Evolutionary conservation across 768 basidiomycete genomes (phyloP), one percentile per base, ranked within the genome.

Genomic region (Gymnopilus dilepis): DNA sequence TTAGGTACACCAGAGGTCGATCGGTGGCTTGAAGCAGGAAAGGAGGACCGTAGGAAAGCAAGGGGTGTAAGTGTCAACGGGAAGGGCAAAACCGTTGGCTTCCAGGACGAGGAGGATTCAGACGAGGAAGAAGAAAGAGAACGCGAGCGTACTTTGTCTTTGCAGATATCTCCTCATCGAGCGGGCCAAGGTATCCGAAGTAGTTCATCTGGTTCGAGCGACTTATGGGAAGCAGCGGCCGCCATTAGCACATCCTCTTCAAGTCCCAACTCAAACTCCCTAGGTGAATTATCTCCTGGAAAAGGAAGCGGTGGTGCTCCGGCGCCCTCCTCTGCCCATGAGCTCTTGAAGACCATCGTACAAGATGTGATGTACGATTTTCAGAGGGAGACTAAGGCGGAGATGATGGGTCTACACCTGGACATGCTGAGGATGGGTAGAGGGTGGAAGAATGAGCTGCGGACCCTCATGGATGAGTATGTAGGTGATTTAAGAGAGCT

Each of bases 351-450:
- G 57, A 80, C 80, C 22, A 84, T 91, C 56, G 83, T 92, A 54
- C 81, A 82, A 45, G 90, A 92, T 57, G 87, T 86, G 60, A 85
- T 92, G 85, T 84, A 81, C 64, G 91, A 92, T 64, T 89, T 85
- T 68, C 88, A 87, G 70, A 78, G 81, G 63, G 89, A 92, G 71
- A 86, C 84, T 22, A 82, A 83, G 67, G 79, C 83, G n/a, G 87
- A 91, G 78, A 84, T 92, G 82, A 82, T 84, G 70, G 89, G 88
- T 2, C 75, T 92, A 58, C 91, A 93, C 73, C 67, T 93, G 62
- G 91, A 93, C 68, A 68, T 92, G 59, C 77, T 93, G 34, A 79
- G 84, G 58, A 87, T 91, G 86, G 88, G 90, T 1, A 75, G 87
- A 33, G 82, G 82, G 24, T 90, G 87, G 89, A 85, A 84, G 73